Base-by-base conservation (phyloP, 768 basidiomycete genomes). In the Hemileccinum rubropunctum region DNA sequence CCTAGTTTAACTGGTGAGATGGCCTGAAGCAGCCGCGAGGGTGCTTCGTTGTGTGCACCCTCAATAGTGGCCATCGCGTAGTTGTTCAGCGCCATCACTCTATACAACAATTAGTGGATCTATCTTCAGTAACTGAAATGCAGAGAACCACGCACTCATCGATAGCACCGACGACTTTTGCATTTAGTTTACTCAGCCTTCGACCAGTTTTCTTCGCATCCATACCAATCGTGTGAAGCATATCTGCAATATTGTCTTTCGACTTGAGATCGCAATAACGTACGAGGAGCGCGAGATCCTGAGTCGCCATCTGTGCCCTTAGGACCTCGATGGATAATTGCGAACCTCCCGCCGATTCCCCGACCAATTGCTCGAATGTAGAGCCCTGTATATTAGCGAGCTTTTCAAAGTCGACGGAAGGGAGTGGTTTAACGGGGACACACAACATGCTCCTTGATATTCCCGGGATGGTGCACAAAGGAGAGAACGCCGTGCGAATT, bases 221-320 rank as follows among this genome's bases (percentile, higher is more conserved):
- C 7, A 67, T 63, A 3, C 81, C 77, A 59, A 91, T 88, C 3
- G 71, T 74, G 13, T 52, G 54, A 54, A 91, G 68, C 14, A 71
- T 58, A 10, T 77, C 69, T 15, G 79, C 82, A 10, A 91, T 59
- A 18, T 62, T 50, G n/a, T 88, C 83, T 46, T 72, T 80, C 20
- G 79, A 78, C 50, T 71, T 77, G 59, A 91, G 64, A 14, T 83
- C 71, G 63, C 88, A 91, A 51, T 76, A 67, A 14, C 74, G 75
- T 14, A 90, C 82, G 26, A 88, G 72, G 6, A 79, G 75, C 13
- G 79, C 70, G 45, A 91, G 72, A 61, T 91, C 88, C 20, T 66
- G 71, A 1, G 84, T 86, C 13, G 87, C 89, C 78, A 90, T 83
- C 57, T 90, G 84, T 13, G 86, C 83, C 63, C 82, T 84, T 67